Conservation (phyloP, 768 basidiomycete species). For the Exsudoporus frostii region DNA sequence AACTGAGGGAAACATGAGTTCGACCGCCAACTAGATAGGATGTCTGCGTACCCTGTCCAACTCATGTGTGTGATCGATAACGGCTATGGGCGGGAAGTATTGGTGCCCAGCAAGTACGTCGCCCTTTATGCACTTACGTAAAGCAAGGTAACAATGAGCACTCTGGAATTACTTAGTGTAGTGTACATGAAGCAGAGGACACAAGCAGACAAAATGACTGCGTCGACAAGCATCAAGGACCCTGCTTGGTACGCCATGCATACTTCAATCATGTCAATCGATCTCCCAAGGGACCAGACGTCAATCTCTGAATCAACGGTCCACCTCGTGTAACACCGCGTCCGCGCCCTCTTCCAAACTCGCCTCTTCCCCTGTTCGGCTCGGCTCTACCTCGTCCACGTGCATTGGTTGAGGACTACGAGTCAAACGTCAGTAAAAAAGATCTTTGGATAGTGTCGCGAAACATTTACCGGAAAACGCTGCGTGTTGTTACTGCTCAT, state of each 20-base stretch:
- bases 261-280: slow-evolving; percentile 16
- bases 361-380: slow-evolving; percentile 16
- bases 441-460: neutral
- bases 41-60: slow-evolving; percentile 47
- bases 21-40: neutral
- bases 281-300: slow-evolving; percentile 14
- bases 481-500: slow-evolving; percentile 24
- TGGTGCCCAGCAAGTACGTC: neutral
- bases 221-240: neutral
- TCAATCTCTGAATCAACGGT: slow-evolving; percentile 17
- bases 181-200: neutral
- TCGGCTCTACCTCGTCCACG: slow-evolving; percentile 25
- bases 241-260: neutral
- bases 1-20: slow-evolving; percentile 41
- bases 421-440: neutral
- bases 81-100: neutral
- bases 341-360: slow-evolving; percentile 21
- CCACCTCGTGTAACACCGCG: slow-evolving; percentile 21
- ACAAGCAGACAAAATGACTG: neutral
- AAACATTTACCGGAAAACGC: slow-evolving; percentile 19
- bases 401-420: slow-evolving; percentile 11
- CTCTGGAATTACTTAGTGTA: neutral
- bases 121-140: slow-evolving; percentile 22
- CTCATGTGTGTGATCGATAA: slow-evolving; percentile 37
- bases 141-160: neutral